These are phyloP conservation scores for Conticribra guillardii DNA, from an alignment of 108 stramenopile species.

Conservation along the genomic window DNA sequence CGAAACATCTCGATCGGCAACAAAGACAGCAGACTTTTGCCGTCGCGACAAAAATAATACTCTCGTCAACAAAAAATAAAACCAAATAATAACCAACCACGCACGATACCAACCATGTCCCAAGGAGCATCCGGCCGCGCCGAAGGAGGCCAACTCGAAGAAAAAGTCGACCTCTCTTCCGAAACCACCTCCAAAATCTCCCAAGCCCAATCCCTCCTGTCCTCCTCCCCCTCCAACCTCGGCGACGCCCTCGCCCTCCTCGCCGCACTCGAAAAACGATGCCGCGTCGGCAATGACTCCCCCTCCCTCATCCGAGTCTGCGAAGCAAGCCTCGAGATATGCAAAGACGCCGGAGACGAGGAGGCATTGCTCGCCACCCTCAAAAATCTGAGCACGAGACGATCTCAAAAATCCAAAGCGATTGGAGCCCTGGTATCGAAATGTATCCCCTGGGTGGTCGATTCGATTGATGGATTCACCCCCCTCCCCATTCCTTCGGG, in stretches of 20 bases:
- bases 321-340: conserved; percentile 65
- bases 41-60: too few relatives aligned
- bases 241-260: conserved; percentile 75
- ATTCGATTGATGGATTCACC: conserved; percentile 54
- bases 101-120: too few relatives aligned
- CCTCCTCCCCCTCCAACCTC: conserved; percentile 45
- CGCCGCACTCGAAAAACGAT: conserved; percentile 82
- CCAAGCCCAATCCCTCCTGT: conserved; percentile 62
- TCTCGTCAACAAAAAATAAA: too few relatives aligned
- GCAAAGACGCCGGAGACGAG: conserved; percentile 57
- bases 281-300: conserved; percentile 85
- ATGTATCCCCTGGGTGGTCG: conserved; percentile 73
- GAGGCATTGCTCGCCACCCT: conserved; percentile 66
- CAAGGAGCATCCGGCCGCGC: conserved; percentile 64
- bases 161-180: conserved; percentile 76
- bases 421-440: conserved; percentile 67
- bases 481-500: conserved; percentile 41
- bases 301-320: conserved; percentile 78
- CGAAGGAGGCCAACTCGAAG: conserved; percentile 85
- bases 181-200: conserved; percentile 83
- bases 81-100: too few relatives aligned
- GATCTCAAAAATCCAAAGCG: conserved; percentile 84
- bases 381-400: conserved; percentile 69
- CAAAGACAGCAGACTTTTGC: too few relatives aligned
- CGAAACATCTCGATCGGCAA: too few relatives aligned